Evolutionary conservation across 2,329 filamentous ascomycete genomes (phyloP), one percentile per base, ranked within the genome.

Genomic region (Colletotrichum sp.): DNA sequence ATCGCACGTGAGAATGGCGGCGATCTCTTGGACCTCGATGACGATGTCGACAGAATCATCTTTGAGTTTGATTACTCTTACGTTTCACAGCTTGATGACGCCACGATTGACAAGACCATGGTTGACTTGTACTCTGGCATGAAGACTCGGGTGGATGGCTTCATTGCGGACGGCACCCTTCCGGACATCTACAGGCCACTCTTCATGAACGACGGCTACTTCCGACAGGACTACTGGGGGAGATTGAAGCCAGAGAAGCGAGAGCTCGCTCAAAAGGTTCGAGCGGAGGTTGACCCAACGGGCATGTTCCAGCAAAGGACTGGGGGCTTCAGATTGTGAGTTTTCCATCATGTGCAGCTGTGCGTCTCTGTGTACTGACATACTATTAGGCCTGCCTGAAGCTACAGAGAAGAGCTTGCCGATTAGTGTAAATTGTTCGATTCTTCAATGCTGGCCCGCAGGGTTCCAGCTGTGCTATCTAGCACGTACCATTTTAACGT

Each of bases 51-150:
- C 77, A 82, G 84, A 30, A 81, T 88, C 74, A 81, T 88, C 55
- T 75, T 88, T 30, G 86, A 87, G 81, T 77, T 87, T 38, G 85
- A 87, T 78, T 87, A 86, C 78, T 85, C 82, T 75, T 87, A 85
- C 78, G 59, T 79, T 28, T 74, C 75, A 32, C 78, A 79, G 59
- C 28, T 65, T 1, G 82, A 85, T 69, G 81, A 81, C 66, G 69
- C 69, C 24, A 71, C 73, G 30, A 80, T 86, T 62, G 84, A 86
- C 66, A 56, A 65, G 16, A 81, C 81, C 13, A 85, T 86, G 84
- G 79, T 80, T 69, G 78, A 81, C 28, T 83, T 83, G 18, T 86
- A 86, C 62, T 71, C 73, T 13, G 84, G 84, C 3, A 78, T 86
- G 61, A 69, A 77, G 48, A 73, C 78, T 26, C 74, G 81, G n/a